phyloP scores from a whole-genome alignment of 306 rosid species.

The Prunus davidiana region DNA sequence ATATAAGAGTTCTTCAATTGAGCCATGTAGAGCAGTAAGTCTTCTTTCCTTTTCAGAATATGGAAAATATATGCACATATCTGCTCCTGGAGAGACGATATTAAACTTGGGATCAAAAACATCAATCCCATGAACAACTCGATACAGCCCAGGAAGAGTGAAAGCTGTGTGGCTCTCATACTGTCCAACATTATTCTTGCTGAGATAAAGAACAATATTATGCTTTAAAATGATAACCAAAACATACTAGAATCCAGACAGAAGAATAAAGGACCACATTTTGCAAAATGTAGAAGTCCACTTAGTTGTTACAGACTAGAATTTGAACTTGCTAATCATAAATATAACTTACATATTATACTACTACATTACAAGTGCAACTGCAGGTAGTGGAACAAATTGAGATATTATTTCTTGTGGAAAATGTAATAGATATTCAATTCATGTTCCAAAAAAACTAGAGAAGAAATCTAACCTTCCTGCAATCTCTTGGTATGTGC shows the following conservation, averaged over 20 bases:
- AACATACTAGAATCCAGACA: neutral
- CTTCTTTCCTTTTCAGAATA: conserved; percentile 69
- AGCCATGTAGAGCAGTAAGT: conserved; percentile 75
- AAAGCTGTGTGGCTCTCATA: conserved; percentile 92
- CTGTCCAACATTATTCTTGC: conserved; percentile 91
- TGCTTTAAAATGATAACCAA: neutral
- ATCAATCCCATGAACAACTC: conserved; percentile 96
- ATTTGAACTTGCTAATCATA: neutral
- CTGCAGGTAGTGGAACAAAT: neutral
- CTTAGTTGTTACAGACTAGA: neutral
- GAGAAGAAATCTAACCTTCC: conserved; percentile 61
- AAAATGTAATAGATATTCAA: neutral
- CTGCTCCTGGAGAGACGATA: conserved; percentile 97
- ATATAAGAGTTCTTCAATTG: conserved; percentile 69
- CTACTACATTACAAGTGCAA: neutral
- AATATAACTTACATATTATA: no score
- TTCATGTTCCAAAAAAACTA: neutral
- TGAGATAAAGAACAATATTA: conserved; percentile 35
- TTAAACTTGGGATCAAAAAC: conserved; percentile 98
- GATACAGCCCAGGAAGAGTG: conserved; percentile 91
- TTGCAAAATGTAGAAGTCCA: neutral
- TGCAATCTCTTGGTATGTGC: conserved; percentile 95
- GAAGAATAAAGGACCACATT: neutral
- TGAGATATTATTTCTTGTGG: neutral
- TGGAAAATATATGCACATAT: conserved; percentile 79